Evolutionary conservation across 2,329 filamentous ascomycete genomes (phyloP).

Genomic region (Sporothrix pallida): DNA sequence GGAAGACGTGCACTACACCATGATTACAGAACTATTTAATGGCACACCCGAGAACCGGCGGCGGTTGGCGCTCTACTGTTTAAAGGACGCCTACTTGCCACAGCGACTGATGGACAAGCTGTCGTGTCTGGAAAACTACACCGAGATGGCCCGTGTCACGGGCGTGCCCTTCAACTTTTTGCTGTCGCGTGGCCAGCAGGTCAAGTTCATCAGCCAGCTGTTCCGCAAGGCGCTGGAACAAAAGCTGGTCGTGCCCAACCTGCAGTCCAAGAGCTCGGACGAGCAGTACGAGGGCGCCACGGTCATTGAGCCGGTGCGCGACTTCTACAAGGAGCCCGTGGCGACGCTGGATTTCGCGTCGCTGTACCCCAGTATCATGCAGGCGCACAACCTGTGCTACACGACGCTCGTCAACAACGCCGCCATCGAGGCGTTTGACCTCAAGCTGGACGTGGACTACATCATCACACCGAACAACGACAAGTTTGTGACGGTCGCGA

Average conservation of each 20-base stretch:
- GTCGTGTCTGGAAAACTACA: slow-evolving; percentile 98
- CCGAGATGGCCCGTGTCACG: slow-evolving; percentile 99
- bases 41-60: slow-evolving; percentile 91
- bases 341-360: slow-evolving; percentile 98
- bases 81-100: slow-evolving; percentile 96
- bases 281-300: slow-evolving; percentile 98
- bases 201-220: slow-evolving; percentile 96
- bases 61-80: slow-evolving; percentile 89
- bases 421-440: slow-evolving; percentile 73
- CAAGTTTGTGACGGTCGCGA: slow-evolving; percentile 84
- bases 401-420: slow-evolving; percentile 86
- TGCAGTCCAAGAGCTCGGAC: slow-evolving; percentile 71
- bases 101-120: slow-evolving; percentile 96
- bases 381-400: slow-evolving; percentile 98
- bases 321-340: slow-evolving; percentile 93
- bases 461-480: slow-evolving; percentile 95
- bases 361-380: slow-evolving; percentile 97
- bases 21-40: slow-evolving; percentile 98
- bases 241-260: slow-evolving; percentile 90
- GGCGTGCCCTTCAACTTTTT: slow-evolving; percentile 97
- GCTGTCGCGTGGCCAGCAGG: slow-evolving; percentile 88
- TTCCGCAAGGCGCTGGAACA: slow-evolving; percentile 95
- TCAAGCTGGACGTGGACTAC: slow-evolving; percentile 92
- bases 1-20: slow-evolving; percentile 97
- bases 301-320: slow-evolving; percentile 92